Conservation (phyloP, 495 filamentous ascomycete species). For the Aspergillus baeticus region DNA sequence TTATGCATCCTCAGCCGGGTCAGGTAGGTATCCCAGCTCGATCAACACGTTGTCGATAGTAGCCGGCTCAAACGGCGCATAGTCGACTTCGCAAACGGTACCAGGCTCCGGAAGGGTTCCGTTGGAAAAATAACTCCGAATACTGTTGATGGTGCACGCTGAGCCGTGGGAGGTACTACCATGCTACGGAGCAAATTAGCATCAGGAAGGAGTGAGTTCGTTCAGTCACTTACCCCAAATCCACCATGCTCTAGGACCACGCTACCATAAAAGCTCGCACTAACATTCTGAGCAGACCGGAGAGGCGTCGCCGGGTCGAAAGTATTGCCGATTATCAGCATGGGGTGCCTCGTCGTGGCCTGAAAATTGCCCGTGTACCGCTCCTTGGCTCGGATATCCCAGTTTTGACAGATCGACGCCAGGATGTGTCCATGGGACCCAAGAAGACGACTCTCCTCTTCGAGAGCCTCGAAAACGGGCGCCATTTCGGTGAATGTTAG, state of each 20-base stretch:
- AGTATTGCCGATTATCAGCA: slow-evolving; percentile 43
- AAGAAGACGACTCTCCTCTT: slow-evolving; percentile 11
- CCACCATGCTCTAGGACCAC: slow-evolving; percentile 39
- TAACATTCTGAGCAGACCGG: slow-evolving; percentile 40
- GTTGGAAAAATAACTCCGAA: slow-evolving; percentile 33
- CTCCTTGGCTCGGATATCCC: slow-evolving; percentile 41
- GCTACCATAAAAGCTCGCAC: slow-evolving; percentile 40
- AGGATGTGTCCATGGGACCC: slow-evolving; percentile 18
- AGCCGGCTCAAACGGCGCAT: background rate
- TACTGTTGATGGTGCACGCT: slow-evolving; percentile 29
- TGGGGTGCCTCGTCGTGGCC: slow-evolving; percentile 41
- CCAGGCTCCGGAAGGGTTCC: slow-evolving; percentile 36
- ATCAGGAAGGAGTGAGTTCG: too few species aligned
- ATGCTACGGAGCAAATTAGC: slow-evolving; percentile 16
- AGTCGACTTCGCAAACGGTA: slow-evolving; percentile 26
- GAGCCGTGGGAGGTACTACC: slow-evolving; percentile 32
- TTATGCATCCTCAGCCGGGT: too few species aligned
- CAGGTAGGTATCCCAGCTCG: background rate
- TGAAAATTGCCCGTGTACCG: slow-evolving; percentile 37
- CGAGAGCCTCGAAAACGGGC: slow-evolving; percentile 12
- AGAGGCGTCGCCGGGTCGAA: slow-evolving; percentile 44
- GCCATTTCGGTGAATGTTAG: slow-evolving; percentile 22
- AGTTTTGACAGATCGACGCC: slow-evolving; percentile 34
- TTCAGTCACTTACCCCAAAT: slow-evolving; percentile 19
- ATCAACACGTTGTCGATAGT: background rate